phyloP scores from a whole-genome alignment of 73 alveolate species.

The Paraurostyla sp. region DNA sequence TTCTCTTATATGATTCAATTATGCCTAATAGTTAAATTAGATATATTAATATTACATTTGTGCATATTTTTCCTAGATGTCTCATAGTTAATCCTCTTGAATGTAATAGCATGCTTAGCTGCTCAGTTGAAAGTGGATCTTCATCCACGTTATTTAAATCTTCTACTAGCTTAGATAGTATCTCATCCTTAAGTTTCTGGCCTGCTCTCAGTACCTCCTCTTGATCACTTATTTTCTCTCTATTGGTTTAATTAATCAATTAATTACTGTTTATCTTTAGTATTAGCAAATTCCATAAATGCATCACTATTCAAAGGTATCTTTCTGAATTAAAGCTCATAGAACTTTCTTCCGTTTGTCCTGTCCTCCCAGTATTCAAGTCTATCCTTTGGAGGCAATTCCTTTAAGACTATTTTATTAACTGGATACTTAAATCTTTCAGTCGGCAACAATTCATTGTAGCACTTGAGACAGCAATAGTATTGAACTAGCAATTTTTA shows the following conservation, averaged over 20 bases:
- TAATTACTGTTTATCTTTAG: constrained; percentile 25
- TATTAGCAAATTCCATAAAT: constrained; percentile 3
- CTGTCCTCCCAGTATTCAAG: constrained; percentile 16
- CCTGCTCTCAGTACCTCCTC: constrained; percentile 70
- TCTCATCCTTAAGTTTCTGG: constrained; percentile 61
- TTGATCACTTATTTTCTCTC: constrained; percentile 49
- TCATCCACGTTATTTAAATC: constrained; percentile 65
- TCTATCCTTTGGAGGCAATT: constrained; percentile 49
- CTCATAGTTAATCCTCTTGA: constrained; percentile 67
- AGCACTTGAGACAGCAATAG: constrained; percentile 71
- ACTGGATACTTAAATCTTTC: constrained; percentile 66
- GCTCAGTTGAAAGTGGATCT: constrained; percentile 55
- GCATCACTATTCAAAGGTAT: constrained; percentile 65
- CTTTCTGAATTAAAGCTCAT: constrained; percentile 12
- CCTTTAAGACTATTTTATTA: constrained; percentile 34
- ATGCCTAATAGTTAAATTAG: not conserved
- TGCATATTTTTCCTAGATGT: constrained; percentile 56
- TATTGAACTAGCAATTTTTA: constrained; percentile 35
- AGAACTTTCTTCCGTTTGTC: constrained; percentile 32
- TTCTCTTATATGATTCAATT: constrained; percentile 68
- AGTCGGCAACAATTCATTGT: constrained; percentile 24
- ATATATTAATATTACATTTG: not conserved
- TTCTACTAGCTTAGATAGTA: constrained; percentile 33
- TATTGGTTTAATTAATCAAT: not conserved
- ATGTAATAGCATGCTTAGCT: constrained; percentile 53